phyloP scores from a whole-genome alignment of 768 basidiomycete species.

The Sporobolomyces roseus region DNA sequence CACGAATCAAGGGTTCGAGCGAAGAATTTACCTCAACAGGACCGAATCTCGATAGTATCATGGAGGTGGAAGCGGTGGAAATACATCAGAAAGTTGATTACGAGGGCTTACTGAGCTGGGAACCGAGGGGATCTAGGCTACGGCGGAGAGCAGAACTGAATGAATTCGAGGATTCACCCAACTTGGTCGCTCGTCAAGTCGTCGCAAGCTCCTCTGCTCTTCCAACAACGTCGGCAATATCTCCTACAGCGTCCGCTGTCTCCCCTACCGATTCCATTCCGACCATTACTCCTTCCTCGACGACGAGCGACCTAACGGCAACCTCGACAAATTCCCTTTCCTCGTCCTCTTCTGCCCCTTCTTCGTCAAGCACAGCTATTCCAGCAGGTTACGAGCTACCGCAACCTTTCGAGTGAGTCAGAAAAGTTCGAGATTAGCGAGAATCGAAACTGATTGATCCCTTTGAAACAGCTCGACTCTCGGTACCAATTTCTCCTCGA shows the following conservation, averaged over 20 bases:
- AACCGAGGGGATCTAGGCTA: background rate
- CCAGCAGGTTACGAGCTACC: slow-evolving; percentile 17
- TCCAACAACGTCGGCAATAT: background rate
- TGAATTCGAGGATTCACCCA: background rate
- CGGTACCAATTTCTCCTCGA: slow-evolving; percentile 63
- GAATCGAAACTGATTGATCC: background rate
- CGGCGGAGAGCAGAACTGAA: background rate
- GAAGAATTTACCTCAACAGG: background rate
- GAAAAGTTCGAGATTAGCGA: background rate
- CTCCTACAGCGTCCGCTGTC: background rate
- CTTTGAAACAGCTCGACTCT: slow-evolving; percentile 59
- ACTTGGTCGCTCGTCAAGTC: slow-evolving; percentile 4
- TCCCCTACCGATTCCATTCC: background rate
- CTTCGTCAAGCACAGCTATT: slow-evolving; percentile 11
- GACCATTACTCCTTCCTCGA: background rate
- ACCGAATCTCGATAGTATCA: background rate
- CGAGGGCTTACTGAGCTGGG: background rate
- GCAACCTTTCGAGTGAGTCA: slow-evolving; percentile 27
- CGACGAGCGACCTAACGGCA: background rate
- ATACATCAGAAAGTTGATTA: background rate
- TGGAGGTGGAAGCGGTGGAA: background rate
- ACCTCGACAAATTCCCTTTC: background rate
- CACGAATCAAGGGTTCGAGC: background rate
- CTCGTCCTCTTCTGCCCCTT: slow-evolving; percentile 1
- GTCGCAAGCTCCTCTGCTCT: background rate